Evolutionary conservation across 306 rosid genomes (phyloP), one percentile per base, ranked within the genome.

Genomic region (Pyrus betulifolia): DNA sequence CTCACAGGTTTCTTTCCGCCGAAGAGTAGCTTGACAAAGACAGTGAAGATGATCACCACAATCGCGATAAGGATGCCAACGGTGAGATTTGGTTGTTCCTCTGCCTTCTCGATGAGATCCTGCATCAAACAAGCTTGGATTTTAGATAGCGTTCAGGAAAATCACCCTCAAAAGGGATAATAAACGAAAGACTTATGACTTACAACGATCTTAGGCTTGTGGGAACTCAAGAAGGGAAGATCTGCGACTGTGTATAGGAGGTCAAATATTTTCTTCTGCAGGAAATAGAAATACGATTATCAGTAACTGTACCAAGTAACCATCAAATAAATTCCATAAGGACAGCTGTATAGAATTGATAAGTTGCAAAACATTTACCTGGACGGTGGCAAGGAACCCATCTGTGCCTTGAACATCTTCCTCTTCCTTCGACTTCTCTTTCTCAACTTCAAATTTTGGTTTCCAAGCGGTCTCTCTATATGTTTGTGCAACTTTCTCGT

Each of bases 261-360:
- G 54, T 92, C 96, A 78, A 94, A 94, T 30, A 90, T 79, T 81
- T 90, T 88, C 88, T 90, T 92, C 98, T 94, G 95, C 89, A 86
- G 49, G 67, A 31, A 38, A 33, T 44, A 44, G 13, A 19, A 21
- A 46, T 14, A 6, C 5, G 4, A 40, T 4, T 1, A 18, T 62
- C 70, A 74, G 30, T 4, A 21, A n/a, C 49, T 13, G 21, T 28
- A 21, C 6, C 0, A 30, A n/a, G 70, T 14, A 74, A 27, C 59
- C 27, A 6, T 27, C 21, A 42, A 61, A 44, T 61, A 46, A 42
- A 21, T 46, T 8, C 46, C 60, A 62, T 27, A 6, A 6, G 12
- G 14, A 18, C 33, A 25, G 31, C 13, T 0, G 21, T 18, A 13
- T 38, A 30, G 14, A 22, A 74, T 17, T 1, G 22, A 46, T 25